phyloP scores from a whole-genome alignment of 257 asterid genomes.

The Orobanche coerulescens region DNA sequence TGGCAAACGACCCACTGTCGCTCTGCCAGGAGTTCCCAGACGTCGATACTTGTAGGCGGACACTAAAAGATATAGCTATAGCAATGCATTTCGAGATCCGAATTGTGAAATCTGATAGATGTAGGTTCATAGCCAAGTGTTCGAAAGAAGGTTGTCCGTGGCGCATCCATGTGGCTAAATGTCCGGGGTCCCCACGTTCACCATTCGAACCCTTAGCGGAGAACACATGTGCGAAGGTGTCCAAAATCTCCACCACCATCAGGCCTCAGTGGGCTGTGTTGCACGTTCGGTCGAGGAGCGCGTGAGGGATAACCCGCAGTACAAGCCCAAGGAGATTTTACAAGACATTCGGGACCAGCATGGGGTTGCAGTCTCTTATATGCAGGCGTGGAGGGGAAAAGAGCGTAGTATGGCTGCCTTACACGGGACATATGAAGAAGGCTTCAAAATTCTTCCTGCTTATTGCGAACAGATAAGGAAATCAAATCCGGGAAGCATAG shows the following conservation, averaged over 20 bases:
- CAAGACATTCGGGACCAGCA: conserved; percentile 82
- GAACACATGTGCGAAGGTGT: conserved; percentile 94
- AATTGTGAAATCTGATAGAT: conserved; percentile 89
- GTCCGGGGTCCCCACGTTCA: conserved; percentile 81
- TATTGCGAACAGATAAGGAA: conserved; percentile 90
- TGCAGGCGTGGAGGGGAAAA: conserved; percentile 98
- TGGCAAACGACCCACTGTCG: conserved; percentile 36
- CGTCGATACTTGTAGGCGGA: conserved; percentile 82
- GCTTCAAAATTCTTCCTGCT: conserved; percentile 77
- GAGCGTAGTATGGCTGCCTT: conserved; percentile 97
- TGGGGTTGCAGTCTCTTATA: conserved; percentile 93
- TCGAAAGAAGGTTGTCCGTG: conserved; percentile 97
- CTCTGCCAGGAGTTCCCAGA: conserved; percentile 92
- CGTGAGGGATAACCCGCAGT: conserved; percentile 80
- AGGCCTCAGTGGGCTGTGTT: conserved; percentile 97
- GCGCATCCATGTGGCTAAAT: conserved; percentile 92
- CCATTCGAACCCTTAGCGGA: conserved; percentile 71
- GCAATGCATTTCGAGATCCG: conserved; percentile 83
- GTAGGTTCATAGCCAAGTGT: conserved; percentile 94
- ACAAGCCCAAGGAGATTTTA: conserved; percentile 91
- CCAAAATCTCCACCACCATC: conserved; percentile 82
- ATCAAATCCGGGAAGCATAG: conserved; percentile 90
- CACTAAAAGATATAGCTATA: conserved; percentile 82
- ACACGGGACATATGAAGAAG: conserved; percentile 96
- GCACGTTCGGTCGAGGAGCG: conserved; percentile 89